A percentile compares a stretch with the other conserved stretches of the same genome.
Conservation (phyloP, 2,329 filamentous ascomycete species). For the Alternaria ethzedia region DNA sequence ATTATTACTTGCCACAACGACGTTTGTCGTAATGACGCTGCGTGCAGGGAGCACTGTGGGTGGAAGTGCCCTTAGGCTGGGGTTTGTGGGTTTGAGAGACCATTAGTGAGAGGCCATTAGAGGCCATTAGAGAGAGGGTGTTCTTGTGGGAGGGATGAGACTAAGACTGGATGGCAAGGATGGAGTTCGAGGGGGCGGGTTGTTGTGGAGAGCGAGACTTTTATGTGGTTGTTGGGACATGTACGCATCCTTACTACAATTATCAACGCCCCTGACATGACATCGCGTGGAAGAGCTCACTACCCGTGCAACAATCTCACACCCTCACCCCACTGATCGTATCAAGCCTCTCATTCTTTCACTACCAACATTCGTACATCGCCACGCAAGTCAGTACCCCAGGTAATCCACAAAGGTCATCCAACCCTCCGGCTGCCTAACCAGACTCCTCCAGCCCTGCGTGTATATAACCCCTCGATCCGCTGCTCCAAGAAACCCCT, state of each 20-base stretch:
- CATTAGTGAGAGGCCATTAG: no score
- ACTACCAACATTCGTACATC: background rate
- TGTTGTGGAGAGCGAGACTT: background rate
- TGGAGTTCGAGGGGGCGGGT: background rate
- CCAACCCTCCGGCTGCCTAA: background rate
- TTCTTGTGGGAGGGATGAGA: background rate
- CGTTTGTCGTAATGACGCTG: background rate
- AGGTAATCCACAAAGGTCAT: background rate
- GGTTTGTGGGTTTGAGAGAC: background rate
- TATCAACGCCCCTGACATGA: background rate
- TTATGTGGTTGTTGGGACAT: background rate
- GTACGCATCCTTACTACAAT: background rate
- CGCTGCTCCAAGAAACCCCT: background rate
- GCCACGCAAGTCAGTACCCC: background rate
- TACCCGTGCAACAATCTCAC: background rate
- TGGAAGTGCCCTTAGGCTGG: background rate
- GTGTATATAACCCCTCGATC: background rate
- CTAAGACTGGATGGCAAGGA: background rate
- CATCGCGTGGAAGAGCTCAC: background rate
- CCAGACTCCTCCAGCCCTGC: background rate
- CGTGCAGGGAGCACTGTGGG: constrained; percentile 27
- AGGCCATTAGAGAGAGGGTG: no score
- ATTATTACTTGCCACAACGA: background rate
- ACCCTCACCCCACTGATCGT: background rate
- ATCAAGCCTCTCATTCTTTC: background rate